Base-by-base conservation (phyloP, 306 rosid species). In the Cajanus cajan region DNA sequence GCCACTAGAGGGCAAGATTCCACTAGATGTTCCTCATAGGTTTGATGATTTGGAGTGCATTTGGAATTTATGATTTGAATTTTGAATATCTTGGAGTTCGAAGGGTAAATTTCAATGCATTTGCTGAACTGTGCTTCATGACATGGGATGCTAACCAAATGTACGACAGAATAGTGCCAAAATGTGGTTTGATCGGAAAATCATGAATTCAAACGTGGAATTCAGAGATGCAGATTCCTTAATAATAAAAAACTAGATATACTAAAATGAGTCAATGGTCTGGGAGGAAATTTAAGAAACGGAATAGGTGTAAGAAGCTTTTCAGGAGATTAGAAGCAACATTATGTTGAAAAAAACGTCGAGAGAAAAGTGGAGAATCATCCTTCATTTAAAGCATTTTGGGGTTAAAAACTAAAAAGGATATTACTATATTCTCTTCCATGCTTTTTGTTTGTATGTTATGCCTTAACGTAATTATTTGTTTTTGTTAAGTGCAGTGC, bases 401-500 rank as follows among this genome's bases (percentile, higher is more conserved):
- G 34, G 51, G 11, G 22, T 67, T 47, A 25, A 57, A 6, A 52
- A 37, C 55, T 47, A 25, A 57, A 6, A 52, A 37, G 48, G 31
- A 40, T 33, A n/a, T 80, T 44, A 4, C 40, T 7, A 13, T 39
- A 65, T 69, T 71, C 13, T 21, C 43, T 48, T 41, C 15, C 12
- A 6, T 77, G 52, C 40, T 68, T 16, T 79, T 2, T 43, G 45
- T 78, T 41, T 72, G 57, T 55, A 45, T 59, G 73, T 40, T 62
- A 68, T 67, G 73, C 33, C 44, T 39, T 41, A 31, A 71, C 40
- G 43, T 71, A 80, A 45, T 74, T 52, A 15, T 22, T 19, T 34
- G 15, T 37, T 73, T 62, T 79, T 74, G 83, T 37, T 74, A 64
- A 70, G 43, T 84, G 90, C 90, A 92, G 92, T 81, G 95, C 90